These are phyloP conservation scores for Fistulifera solaris DNA, from an alignment of 108 stramenopile genomes.

Conservation along the genomic window DNA sequence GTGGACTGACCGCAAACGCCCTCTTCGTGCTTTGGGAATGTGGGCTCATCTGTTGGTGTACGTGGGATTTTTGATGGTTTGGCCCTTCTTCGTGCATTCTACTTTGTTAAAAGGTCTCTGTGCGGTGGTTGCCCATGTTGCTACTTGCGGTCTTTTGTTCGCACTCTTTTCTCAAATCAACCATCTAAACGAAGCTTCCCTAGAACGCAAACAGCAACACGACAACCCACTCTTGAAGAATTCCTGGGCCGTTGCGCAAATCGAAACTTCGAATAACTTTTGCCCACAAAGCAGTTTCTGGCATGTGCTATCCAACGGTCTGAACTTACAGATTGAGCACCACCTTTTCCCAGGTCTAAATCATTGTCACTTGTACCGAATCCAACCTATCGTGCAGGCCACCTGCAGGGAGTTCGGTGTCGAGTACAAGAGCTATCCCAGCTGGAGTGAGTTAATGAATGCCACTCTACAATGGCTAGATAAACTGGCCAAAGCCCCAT, in stretches of 20 bases:
- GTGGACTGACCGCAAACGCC: slow-evolving; percentile 26
- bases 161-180: slow-evolving; percentile 55
- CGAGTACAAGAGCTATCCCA: slow-evolving; percentile 38
- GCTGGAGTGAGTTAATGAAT: slow-evolving; percentile 31
- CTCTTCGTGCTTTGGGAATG: slow-evolving; percentile 16
- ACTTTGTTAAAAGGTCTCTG: slow-evolving; percentile 14
- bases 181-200: slow-evolving; percentile 41
- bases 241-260: slow-evolving; percentile 51
- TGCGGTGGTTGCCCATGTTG: slow-evolving; percentile 23
- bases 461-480: slow-evolving; percentile 37
- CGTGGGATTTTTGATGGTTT: slow-evolving; percentile 23
- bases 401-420: slow-evolving; percentile 63
- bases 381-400: slow-evolving; percentile 61
- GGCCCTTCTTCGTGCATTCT: slow-evolving; percentile 23
- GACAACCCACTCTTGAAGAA: slow-evolving; percentile 5
- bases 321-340: slow-evolving; percentile 63
- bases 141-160: slow-evolving; percentile 45
- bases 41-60: slow-evolving; percentile 26
- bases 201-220: slow-evolving; percentile 9
- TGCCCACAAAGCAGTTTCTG: slow-evolving; percentile 24
- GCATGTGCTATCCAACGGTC: slow-evolving; percentile 46
- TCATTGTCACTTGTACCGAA: slow-evolving; percentile 69
- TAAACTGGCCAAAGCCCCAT: slow-evolving; percentile 14
- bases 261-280: slow-evolving; percentile 64
- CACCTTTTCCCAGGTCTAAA: slow-evolving; percentile 55